Conservation (phyloP, 768 basidiomycete genomes). For the Lactifluus echinatus region DNA sequence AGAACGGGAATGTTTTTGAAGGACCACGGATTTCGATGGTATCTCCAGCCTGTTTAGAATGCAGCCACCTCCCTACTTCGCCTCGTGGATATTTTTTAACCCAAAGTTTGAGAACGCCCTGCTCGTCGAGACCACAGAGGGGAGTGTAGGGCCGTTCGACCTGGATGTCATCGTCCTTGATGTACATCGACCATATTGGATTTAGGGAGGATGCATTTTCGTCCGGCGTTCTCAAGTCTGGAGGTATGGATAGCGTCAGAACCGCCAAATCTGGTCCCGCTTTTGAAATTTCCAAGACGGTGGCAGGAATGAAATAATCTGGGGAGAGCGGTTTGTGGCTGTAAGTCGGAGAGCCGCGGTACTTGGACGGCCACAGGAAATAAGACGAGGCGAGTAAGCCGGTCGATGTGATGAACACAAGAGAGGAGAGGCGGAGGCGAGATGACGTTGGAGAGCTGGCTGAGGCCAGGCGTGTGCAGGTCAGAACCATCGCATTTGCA, state of each 20-base stretch:
- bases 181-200: slow-evolving; percentile 66
- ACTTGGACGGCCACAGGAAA: slow-evolving; percentile 43
- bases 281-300: slow-evolving; percentile 43
- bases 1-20: slow-evolving; percentile 52
- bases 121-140: slow-evolving; percentile 55
- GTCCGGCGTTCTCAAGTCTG: slow-evolving; percentile 23
- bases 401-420: slow-evolving; percentile 31
- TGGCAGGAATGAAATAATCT: slow-evolving; percentile 45
- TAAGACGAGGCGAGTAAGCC: slow-evolving; percentile 39
- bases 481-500: background rate
- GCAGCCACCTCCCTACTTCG: slow-evolving; percentile 79
- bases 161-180: slow-evolving; percentile 85
- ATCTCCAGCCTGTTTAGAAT: slow-evolving; percentile 59
- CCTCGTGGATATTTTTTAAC: slow-evolving; percentile 70
- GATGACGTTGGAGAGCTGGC: background rate
- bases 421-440: slow-evolving; percentile 12
- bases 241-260: slow-evolving; percentile 51
- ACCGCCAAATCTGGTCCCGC: slow-evolving; percentile 55
- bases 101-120: slow-evolving; percentile 70
- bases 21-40: slow-evolving; percentile 71
- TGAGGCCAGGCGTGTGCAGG: slow-evolving; percentile 4
- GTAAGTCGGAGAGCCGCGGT: slow-evolving; percentile 37
- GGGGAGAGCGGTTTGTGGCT: slow-evolving; percentile 25
- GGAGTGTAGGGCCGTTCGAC: slow-evolving; percentile 84
- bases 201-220: slow-evolving; percentile 12